Evolutionary conservation across 1,284 basidiomycete genomes (phyloP), one percentile per base, ranked within the genome.

Genomic region (Cryptococcus sp.): DNA sequence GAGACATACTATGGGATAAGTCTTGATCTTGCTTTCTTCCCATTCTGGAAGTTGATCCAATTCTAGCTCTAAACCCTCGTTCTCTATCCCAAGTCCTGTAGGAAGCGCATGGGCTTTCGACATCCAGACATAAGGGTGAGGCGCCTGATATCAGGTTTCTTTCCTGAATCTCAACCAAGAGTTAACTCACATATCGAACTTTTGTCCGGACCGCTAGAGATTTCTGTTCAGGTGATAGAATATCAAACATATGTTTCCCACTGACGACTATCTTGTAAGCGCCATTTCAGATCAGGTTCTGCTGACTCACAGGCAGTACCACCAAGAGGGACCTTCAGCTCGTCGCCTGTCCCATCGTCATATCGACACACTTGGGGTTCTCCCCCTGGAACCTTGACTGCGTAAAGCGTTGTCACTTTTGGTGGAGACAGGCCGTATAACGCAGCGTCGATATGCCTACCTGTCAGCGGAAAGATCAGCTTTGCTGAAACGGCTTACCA

Each of bases 81-180:
- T 78, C 73, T 87, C 86, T 59, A 91, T 84, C 0, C 87, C 88
- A 2, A 92, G 78, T 0, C 87, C 88, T 4, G 85, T 88, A 0
- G 86, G 76, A 64, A 83, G 76, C 0, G 86, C 84, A 50, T 79
- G 80, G 2, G 87, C 84, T 36, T 83, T 79, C 0, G 85, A 81
- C 87, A 91, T 92, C 87, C 86, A 90, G 14, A 88, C 83, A 68
- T 88, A 90, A 4, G 86, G 87, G 65, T 88, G 86, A 3, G 87
- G 85, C 0, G 85, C 58, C 60, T 63, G 45, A 22, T 24, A 18
- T 46, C 37, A 40, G 34, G 22, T 19, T 18, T 2, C 10, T 23
- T 31, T n/a, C 21, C 21, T 25, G 37, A 25, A 19, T 16, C 31
- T 22, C 37, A 32, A 24, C 10, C 7, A n/a, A 21, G 19, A 32